These are phyloP conservation scores for Yamadazyma epiphylla DNA, from an alignment of 1,139 yeast genomes.

Conservation along the genomic window DNA sequence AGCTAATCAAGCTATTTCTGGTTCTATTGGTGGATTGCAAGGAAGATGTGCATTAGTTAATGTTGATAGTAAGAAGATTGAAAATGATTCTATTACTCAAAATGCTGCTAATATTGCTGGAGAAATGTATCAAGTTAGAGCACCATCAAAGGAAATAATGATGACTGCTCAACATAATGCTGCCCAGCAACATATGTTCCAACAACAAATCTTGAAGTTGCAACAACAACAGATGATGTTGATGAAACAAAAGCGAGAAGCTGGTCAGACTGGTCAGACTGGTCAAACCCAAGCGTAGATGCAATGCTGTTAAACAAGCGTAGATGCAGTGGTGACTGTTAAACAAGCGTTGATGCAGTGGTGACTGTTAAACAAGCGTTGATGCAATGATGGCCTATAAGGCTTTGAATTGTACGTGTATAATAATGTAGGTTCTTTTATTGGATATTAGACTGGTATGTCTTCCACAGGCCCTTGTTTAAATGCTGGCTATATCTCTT, in stretches of 20 bases:
- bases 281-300: no score
- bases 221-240: constrained; percentile 35
- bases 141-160: constrained; percentile 52
- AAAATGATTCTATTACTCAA: constrained; percentile 37
- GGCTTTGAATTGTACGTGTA: no score
- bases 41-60: constrained; percentile 75
- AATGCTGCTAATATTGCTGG: constrained; percentile 51
- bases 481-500: no score
- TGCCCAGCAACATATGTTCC: constrained; percentile 46
- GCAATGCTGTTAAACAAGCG: no score
- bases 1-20: constrained; percentile 49
- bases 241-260: constrained; percentile 26
- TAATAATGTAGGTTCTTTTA: no score
- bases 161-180: constrained; percentile 43
- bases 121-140: constrained; percentile 56
- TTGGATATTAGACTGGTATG: no score
- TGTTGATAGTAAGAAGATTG: constrained; percentile 40
- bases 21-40: constrained; percentile 67
- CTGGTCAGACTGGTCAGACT: no score
- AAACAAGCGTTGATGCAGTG: no score
- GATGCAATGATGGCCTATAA: no score
- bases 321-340: no score
- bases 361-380: no score
- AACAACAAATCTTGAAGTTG: constrained; percentile 44
- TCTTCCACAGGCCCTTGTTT: no score